Evolutionary conservation across 371 early-diverging fungal genomes (phyloP).

Genomic region (Rhizopus sp.): DNA sequence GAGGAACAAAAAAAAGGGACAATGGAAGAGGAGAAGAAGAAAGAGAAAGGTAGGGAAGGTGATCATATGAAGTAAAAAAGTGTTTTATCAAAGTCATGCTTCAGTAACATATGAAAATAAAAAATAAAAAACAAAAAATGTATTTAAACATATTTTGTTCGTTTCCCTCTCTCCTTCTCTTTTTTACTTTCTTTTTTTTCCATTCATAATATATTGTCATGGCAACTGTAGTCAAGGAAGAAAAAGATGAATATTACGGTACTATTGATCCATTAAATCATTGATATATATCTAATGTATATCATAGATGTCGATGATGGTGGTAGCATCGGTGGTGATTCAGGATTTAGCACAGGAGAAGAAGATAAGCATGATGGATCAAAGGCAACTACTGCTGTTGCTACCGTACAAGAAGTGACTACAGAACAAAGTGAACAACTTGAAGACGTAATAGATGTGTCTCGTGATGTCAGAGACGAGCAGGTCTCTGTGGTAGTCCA

Average conservation of each 20-base stretch:
- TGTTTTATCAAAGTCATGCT: too few relatives aligned
- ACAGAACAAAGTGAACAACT: not conserved
- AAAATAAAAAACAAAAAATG: too few relatives aligned
- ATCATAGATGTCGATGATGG: slow-evolving; percentile 15
- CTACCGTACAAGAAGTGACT: slow-evolving; percentile 3
- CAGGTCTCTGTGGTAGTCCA: not conserved
- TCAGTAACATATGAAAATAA: too few relatives aligned
- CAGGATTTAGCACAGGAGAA: slow-evolving; percentile 24
- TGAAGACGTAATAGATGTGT: too few relatives aligned
- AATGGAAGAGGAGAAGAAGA: too few relatives aligned
- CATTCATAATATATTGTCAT: not conserved
- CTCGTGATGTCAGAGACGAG: too few relatives aligned
- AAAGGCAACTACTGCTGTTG: not conserved
- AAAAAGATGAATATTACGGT: slow-evolving; percentile 10
- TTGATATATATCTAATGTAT: not conserved
- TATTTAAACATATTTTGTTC: too few relatives aligned
- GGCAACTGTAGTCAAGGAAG: slow-evolving; percentile 1
- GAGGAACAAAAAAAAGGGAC: too few relatives aligned
- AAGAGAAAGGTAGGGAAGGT: too few relatives aligned
- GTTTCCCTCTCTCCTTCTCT: not conserved
- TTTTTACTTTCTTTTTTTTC: slow-evolving; percentile 1
- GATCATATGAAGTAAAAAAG: too few relatives aligned
- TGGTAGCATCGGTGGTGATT: slow-evolving; percentile 20
- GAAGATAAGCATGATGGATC: slow-evolving; percentile 8
- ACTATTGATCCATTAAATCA: not conserved